Evolutionary conservation across 306 rosid species (phyloP), one percentile per base, ranked within the genome.

Genomic region (Dryas alaskensis): DNA sequence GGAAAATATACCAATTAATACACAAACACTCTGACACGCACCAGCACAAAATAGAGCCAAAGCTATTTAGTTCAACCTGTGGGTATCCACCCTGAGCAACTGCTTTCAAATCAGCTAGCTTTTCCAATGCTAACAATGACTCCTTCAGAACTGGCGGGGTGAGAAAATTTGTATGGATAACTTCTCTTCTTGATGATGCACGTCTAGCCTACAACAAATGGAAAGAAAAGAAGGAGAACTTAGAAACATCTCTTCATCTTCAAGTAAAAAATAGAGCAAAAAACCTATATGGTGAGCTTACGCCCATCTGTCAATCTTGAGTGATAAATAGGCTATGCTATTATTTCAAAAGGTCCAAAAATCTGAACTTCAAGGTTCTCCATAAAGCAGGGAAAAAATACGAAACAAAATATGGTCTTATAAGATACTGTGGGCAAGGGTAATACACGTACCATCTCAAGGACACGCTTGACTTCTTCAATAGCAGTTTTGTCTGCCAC

Each of bases 1-100:
- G 53, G 68, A 53, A 44, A 70, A 65, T 65, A 77, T 17, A 49
- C 53, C 64, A 46, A 66, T 74, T 72, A 50, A 31, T 68, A 6
- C 0, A 4, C 10, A 10, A 4, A 12, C 10, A 57, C 49, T 9
- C 7, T 68, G 73, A 68, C 9, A 62, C 40, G 14, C 9, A 67
- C 1, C 10, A 43, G 19, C 48, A 11, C 4, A 11, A 73, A 60
- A 53, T 46, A 61, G 64, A 68, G 51, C 44, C 11, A 68, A 72
- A 63, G 58, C 27, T 65, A 67, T n/a, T 70, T 12, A 76, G 65
- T 64, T 62, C 75, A 77, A 93, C 98, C 97, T 91, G 91, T 14
- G 96, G 96, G 73, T 89, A 93, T 80, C 97, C 98, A 82, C 98
- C 98, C 80, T 93, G 98, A 70, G 87, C 80, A 75, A 89, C 73